Evolutionary conservation across 768 basidiomycete species (phyloP).

Genomic region (Tricholoma furcatifolium): DNA sequence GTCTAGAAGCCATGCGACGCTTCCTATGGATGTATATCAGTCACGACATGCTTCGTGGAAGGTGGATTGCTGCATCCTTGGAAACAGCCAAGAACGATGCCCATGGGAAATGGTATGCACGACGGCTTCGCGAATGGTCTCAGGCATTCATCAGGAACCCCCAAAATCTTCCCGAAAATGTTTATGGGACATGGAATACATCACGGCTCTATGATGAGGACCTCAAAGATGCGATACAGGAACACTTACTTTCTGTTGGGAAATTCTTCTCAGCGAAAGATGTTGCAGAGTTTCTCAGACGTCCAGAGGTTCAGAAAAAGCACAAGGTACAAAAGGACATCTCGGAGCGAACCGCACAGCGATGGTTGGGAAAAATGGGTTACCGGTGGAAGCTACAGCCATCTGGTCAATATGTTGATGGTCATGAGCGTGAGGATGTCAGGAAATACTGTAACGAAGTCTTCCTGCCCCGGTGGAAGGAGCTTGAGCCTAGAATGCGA

Average conservation of each 20-base stretch:
- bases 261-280: too few species aligned
- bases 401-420: conserved; percentile 31
- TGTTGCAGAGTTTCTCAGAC: too few species aligned
- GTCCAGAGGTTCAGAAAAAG: too few species aligned
- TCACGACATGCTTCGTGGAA: background rate
- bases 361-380: conserved; percentile 29
- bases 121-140: background rate
- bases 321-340: too few species aligned
- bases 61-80: background rate
- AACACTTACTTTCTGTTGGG: too few species aligned
- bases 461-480: conserved; percentile 21
- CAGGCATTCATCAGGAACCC: background rate
- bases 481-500: too few species aligned
- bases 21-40: background rate
- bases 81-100: background rate
- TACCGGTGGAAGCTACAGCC: conserved; percentile 24
- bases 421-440: conserved; percentile 35
- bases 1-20: background rate
- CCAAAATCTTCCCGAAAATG: background rate
- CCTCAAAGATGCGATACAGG: too few species aligned
- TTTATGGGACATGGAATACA: background rate
- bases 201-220: background rate
- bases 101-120: background rate
- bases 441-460: conserved; percentile 26
- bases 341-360: too few species aligned